These are phyloP conservation scores for Mrakia gelida DNA, from an alignment of 768 basidiomycete genomes.

Conservation along the genomic window DNA sequence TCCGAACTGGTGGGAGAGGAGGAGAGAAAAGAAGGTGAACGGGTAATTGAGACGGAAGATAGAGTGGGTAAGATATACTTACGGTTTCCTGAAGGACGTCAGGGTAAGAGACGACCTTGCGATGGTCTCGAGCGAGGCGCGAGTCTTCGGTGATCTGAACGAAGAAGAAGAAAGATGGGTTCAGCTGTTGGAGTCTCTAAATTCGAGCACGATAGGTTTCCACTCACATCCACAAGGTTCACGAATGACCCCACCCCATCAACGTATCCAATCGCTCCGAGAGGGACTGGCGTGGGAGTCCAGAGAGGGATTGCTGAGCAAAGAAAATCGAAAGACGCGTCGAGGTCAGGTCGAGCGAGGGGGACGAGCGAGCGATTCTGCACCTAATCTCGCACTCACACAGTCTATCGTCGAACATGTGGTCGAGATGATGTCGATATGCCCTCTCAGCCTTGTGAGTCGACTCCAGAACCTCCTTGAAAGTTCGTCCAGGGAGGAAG, in stretches of 20 bases:
- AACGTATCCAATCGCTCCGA: constrained; percentile 74
- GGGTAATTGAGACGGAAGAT: background rate
- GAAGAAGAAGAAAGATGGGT: background rate
- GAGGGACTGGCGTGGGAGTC: constrained; percentile 58
- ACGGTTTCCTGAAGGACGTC: background rate
- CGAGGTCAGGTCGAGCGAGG: background rate
- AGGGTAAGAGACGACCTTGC: background rate
- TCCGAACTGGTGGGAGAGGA: background rate
- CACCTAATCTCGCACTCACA: constrained; percentile 36
- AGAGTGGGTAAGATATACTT: background rate
- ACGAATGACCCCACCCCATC: constrained; percentile 63
- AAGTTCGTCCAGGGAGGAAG: background rate
- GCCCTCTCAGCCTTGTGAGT: constrained; percentile 51
- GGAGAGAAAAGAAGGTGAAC: background rate
- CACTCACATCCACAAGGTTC: constrained; percentile 59
- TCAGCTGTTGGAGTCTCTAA: background rate
- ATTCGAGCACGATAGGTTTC: background rate
- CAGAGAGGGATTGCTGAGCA: constrained; percentile 56
- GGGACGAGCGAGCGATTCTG: background rate
- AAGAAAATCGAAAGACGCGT: background rate
- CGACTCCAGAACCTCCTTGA: background rate
- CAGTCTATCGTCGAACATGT: constrained; percentile 65
- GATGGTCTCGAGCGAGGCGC: background rate
- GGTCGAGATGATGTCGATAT: constrained; percentile 63
- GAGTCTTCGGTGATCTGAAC: constrained; percentile 15